These are phyloP conservation scores for Penicillium sp. DNA, from an alignment of 2,329 filamentous ascomycete genomes.

Conservation along the genomic window DNA sequence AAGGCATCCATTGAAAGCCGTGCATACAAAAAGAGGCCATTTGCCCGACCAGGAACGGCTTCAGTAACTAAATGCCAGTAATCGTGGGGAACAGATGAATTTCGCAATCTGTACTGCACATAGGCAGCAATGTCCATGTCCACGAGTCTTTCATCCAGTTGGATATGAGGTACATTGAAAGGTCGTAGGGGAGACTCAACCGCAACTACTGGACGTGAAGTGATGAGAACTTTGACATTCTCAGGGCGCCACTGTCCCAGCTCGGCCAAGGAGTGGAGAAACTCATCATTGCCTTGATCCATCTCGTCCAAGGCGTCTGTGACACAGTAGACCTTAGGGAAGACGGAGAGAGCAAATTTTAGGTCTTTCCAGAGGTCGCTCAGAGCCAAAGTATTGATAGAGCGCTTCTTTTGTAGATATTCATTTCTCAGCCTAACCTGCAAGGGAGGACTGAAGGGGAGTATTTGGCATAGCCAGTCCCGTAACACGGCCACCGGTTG, in stretches of 20 bases:
- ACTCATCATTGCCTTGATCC: constrained; percentile 39
- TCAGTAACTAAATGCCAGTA: constrained; percentile 10
- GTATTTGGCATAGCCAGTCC: constrained; percentile 22
- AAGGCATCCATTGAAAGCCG: constrained; percentile 18
- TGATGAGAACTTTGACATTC: constrained; percentile 46
- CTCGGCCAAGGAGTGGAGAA: constrained; percentile 35
- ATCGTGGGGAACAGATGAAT: constrained; percentile 4
- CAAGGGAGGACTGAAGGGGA: constrained; percentile 7
- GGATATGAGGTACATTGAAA: constrained; percentile 11
- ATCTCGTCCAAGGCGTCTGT: constrained; percentile 52
- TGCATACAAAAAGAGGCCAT: constrained; percentile 21
- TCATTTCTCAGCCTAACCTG: constrained; percentile 7
- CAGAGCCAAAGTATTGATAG: constrained; percentile 1
- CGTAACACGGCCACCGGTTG: constrained; percentile 12
- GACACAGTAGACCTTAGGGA: constrained; percentile 38
- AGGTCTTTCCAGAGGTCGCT: constrained; percentile 16
- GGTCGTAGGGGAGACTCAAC: neutral
- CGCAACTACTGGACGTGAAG: constrained; percentile 39
- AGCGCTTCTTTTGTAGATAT: neutral
- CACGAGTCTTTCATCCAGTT: constrained; percentile 6
- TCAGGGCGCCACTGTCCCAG: constrained; percentile 36
- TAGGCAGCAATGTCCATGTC: constrained; percentile 16
- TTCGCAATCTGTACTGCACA: constrained; percentile 11
- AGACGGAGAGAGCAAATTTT: neutral
- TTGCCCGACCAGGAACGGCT: constrained; percentile 16